Evolutionary conservation across 2,329 filamentous ascomycete genomes (phyloP), one percentile per base, ranked within the genome.

Genomic region (Phaeophleospora eucalypticola): DNA sequence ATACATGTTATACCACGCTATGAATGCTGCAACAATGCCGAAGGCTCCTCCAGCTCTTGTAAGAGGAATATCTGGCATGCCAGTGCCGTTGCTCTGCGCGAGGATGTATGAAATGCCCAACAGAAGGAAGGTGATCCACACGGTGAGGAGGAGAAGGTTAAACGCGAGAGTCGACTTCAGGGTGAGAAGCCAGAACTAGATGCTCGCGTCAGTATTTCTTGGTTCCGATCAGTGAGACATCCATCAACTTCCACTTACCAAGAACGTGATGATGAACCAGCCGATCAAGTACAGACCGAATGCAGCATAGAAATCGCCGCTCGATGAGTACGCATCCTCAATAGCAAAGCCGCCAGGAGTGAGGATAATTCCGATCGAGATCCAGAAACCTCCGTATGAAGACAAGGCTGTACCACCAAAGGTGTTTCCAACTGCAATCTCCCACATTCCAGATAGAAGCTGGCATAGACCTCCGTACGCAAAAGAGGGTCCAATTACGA

Each of bases 1-100:
- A 10, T 37, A 33, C 39, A 47, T 47, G 14, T 47, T 46, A n/a
- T 36, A 46, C 44, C 44, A 46, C 3, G 44, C 44, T 29, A 46
- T 15, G 20, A 46, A 46, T 10, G 37, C 44, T 3, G 44, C 44
- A 3, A 46, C 38, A 24, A 46, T 46, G 15, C 44, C 44, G 29
- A 35, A 27, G 6, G 27, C 44, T 4, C 44, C 44, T 36, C 44
- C 44, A 15, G 27, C 44, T 27, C 44, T 19, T 15, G 44, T 46
- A 6, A 46, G 29, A 19, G 37, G 21, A 2, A 41, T 32, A 18
- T 42, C 32, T 15, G 44, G 38, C 38, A 42, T 42, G 3, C 44
- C 44, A 17, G 36, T 32, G 4, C 37, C n/a, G 7, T 18, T 34
- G 40, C 35, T 42, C 20, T 46, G 44, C 2, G 44, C 44, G n/a